Evolutionary conservation across 73 alveolate species (phyloP), one percentile per base, ranked within the genome.

Genomic region (Paramecium tetraurelia): DNA sequence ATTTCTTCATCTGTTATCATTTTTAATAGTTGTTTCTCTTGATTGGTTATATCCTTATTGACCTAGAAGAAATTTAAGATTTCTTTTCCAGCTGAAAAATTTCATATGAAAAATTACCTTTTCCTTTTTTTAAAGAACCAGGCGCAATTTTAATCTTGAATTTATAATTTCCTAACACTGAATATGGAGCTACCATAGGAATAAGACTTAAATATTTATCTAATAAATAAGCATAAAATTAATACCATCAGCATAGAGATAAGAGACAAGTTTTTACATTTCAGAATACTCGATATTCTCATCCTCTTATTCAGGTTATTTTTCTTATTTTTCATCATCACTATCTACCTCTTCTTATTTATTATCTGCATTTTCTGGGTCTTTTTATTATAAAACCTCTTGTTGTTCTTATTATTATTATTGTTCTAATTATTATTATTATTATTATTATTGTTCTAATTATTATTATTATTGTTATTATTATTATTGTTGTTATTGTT

Each of bases 321-420:
- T 97, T 63, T 96, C 94, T 40, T 89, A 24, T 71, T 90, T 92
- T 59, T 90, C 92, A 29, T 46, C 93, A 46, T 93, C 93, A 41
- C 85, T 84, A 50, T 75, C 95, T 29, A 58, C 93, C n/a, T 69
- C 97, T 22, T 85, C 85, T 41, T 96, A 92, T 29, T 93, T 85
- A 43, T 68, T 44, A 41, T 22, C 27, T 31, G 33, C 41, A 10
- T 35, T 68, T 92, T 53, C 92, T 57, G 35, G 59, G 46, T 29
- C 33, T 8, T 92, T 76, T 58, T 68, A 27, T 50, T 58, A 38
- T 16, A 58, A 2, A 71, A 69, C 85, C 68, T 41, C 87, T 92
- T 93, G 4, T 72, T 48, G 92, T 59, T 85, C 59, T 18, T 16
- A 76, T 29, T 75, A 76, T 33, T 21, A 35, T 48, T 48, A 85